Conservation (phyloP, 306 rosid species). For the Gleditsia sinensis region DNA sequence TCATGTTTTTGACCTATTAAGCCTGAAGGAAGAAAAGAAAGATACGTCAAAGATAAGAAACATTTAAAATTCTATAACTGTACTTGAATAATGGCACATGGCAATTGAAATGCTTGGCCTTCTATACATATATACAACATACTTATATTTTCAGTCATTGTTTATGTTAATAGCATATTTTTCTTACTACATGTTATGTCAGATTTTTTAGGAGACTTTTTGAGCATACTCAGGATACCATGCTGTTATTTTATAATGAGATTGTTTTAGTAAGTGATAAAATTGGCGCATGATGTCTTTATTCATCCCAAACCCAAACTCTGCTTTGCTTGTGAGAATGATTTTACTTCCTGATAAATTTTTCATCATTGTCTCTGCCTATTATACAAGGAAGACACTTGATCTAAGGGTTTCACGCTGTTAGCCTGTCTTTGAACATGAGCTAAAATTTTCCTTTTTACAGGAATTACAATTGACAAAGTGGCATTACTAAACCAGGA, state of each 20-base stretch:
- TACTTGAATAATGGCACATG: neutral
- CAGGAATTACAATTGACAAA: constrained; percentile 93
- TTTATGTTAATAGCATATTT: neutral
- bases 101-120: neutral
- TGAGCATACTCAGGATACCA: constrained; percentile 15
- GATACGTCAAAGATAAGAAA: neutral
- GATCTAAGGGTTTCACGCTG: constrained; percentile 8
- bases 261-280: constrained; percentile 11
- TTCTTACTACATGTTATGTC: constrained; percentile 11
- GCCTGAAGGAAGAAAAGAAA: neutral
- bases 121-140: neutral
- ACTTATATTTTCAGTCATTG: neutral
- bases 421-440: constrained; percentile 28
- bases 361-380: neutral
- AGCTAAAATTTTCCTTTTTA: constrained; percentile 39
- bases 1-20: neutral
- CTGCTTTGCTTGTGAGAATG: constrained; percentile 1
- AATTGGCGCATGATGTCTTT: neutral
- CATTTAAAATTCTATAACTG: neutral
- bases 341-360: neutral
- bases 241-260: neutral
- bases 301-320: constrained; percentile 3
- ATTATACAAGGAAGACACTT: neutral
- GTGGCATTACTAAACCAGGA: constrained; percentile 83
- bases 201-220: neutral